Base-by-base conservation (phyloP, 441 rosid genomes). In the Erodium trifolium region DNA sequence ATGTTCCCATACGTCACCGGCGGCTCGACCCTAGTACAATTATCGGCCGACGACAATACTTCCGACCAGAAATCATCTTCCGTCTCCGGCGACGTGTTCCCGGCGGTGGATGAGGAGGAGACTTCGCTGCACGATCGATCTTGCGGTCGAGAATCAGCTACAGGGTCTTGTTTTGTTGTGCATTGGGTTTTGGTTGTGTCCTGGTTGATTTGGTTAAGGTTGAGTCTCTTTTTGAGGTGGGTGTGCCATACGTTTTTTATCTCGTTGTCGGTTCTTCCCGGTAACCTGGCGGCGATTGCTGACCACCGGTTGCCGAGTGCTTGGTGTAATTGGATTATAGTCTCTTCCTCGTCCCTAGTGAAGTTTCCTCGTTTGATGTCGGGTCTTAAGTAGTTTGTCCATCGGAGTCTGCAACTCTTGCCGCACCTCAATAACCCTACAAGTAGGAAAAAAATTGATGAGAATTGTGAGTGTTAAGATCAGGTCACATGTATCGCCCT, bases 281-380 rank as follows among this genome's bases (percentile, higher is more conserved):
- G 85, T n/a, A 85, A 77, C 66, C 66, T 77, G 3, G 85, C 87
- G 34, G 88, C 88, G 13, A 85, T 85, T 7, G 87, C 82, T n/a
- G 88, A 83, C 88, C 88, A 85, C 64, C 88, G 81, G 81, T 79
- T 73, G 5, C 78, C 78, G 0, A 79, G 51, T 64, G 63, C n/a
- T 66, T 71, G 67, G 35, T 79, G 79, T 51, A 79, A 29, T 1
- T 73, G 12, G 67, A 79, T 73, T 57, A 79, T 73, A 19, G 77
- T 65, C 11, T 78, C 78, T 23, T 78, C 81, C 65, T 78, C 81
- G 64, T 78, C 81, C 29, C 37, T 47, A 51, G 63, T 78, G 13
- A 78, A 78, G 27, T 78, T 75, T 19, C 78, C 81, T 64, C 81
- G 67, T 72, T 78, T 78, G 19, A 78, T 78, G 43, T 75, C 81